Percentiles rank a stretch among this genome's conserved stretches.
Conservation (phyloP, 1,284 basidiomycete species). For the Cystobasidiaceae sp. region DNA sequence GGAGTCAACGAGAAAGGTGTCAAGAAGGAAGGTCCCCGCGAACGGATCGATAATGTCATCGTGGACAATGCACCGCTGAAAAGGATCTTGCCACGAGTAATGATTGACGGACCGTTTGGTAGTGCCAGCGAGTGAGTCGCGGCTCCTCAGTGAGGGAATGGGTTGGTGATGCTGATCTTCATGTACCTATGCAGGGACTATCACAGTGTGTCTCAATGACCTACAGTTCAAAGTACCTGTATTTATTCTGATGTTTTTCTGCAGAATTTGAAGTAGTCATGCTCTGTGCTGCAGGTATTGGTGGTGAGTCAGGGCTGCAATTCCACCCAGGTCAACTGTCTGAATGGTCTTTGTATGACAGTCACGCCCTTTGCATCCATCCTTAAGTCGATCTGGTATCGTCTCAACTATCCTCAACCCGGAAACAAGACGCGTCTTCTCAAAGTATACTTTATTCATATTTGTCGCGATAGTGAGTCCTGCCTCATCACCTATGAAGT, state of each 20-base stretch:
- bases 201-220: not conserved
- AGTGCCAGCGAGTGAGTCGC: constrained; percentile 31
- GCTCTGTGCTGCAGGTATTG: constrained; percentile 61
- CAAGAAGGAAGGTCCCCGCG: constrained; percentile 47
- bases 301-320: constrained; percentile 43
- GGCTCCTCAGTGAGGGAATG: not conserved
- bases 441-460: constrained; percentile 48
- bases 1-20: constrained; percentile 60
- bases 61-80: constrained; percentile 59
- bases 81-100: constrained; percentile 71
- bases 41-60: constrained; percentile 44
- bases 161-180: not conserved
- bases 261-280: constrained; percentile 22
- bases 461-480: constrained; percentile 40
- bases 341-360: not conserved
- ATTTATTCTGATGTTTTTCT: not conserved
- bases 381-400: constrained; percentile 89
- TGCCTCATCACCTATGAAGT: not conserved
- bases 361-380: constrained; percentile 90
- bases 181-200: not conserved
- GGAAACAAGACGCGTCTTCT: constrained; percentile 42
- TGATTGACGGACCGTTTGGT: constrained; percentile 53
- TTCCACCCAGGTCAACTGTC: no score
- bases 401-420: constrained; percentile 63
- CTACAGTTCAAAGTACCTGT: not conserved